Base-by-base conservation (phyloP, 2,329 filamentous ascomycete species). In the Pseudocercospora crystallina region DNA sequence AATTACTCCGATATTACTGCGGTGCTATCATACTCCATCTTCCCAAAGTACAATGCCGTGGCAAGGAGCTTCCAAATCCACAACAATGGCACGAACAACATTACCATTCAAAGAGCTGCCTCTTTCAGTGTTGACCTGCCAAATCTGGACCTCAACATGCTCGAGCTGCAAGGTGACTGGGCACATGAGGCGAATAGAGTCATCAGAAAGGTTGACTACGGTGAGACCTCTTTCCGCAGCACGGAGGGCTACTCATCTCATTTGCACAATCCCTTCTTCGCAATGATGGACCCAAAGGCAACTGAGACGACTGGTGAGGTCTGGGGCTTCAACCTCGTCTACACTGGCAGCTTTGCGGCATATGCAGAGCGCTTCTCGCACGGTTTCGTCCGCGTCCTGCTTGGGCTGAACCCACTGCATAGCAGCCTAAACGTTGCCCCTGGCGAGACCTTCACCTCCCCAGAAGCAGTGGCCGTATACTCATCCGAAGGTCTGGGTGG, bases 321-420 rank as follows among this genome's bases (percentile, higher is more conserved):
- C 5, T 86, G 81, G 75, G 83, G 82, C 0, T 85, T 86, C 65
- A 84, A 80, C 1, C 73, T 86, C 2, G 72, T 86, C 13, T 86
- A 85, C 65, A 81, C 81, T 0, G 83, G 83, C 2, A 85, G 81
- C 0, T 85, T 85, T 58, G 71, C 76, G 1, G 80, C 79, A 0
- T 76, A 81, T n/a, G 76, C 84, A 0, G 82, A 86, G 59, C 81
- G 80, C 47, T 78, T 79, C 52, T 83, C 82, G 0, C 81, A 84
- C 34, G 83, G 83, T 0, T 74, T 82, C 50, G 81, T 82, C 0
- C 78, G 83, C 2, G 80, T 81, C 1, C 65, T 82, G 11, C 68
- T 86, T 1, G 83, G 83, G 7, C 69, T 86, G 43, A 85, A 86
- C 57, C 78, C 81, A 0, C 66, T 77, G 7, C 82, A 86, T 47